A percentile compares a stretch with the other conserved stretches of the same genome.
These are phyloP conservation scores for Eutrema heterophyllum DNA, from an alignment of 345 rosid species.

Conservation along the genomic window DNA sequence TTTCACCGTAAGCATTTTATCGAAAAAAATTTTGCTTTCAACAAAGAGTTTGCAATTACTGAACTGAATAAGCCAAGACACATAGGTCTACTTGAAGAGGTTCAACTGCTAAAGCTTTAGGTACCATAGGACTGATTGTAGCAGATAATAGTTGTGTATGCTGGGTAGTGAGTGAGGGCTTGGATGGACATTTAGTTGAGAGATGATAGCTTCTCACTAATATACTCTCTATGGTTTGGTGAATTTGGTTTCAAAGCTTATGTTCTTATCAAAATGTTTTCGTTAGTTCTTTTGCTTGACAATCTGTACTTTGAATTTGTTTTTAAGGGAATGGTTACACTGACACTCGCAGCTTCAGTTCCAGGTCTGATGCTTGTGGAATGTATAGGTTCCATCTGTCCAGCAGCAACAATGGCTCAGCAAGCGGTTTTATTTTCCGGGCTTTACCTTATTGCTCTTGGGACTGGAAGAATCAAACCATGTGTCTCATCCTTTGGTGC, in stretches of 20 bases:
- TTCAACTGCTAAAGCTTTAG: no score
- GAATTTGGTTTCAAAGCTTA: background rate
- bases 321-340: constrained; percentile 44
- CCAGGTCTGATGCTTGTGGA: constrained; percentile 33
- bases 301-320: background rate
- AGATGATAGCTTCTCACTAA: background rate
- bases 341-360: constrained; percentile 52
- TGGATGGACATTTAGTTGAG: background rate
- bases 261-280: constrained; percentile 43
- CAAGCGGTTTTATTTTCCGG: constrained; percentile 36
- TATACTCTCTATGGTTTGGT: background rate
- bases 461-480: constrained; percentile 57
- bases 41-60: background rate
- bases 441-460: constrained; percentile 44
- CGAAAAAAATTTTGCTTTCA: constrained; percentile 33
- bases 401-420: constrained; percentile 32
- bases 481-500: constrained; percentile 60
- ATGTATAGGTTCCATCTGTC: constrained; percentile 32
- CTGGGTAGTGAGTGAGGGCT: background rate
- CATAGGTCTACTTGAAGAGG: no score
- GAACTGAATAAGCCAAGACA: background rate
- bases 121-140: background rate
- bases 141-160: background rate
- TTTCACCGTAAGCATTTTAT: constrained; percentile 32
- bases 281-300: constrained; percentile 37